Evolutionary conservation across 352 stramenopile genomes (phyloP).

Genomic region (Phytophthora fragariaefolia): DNA sequence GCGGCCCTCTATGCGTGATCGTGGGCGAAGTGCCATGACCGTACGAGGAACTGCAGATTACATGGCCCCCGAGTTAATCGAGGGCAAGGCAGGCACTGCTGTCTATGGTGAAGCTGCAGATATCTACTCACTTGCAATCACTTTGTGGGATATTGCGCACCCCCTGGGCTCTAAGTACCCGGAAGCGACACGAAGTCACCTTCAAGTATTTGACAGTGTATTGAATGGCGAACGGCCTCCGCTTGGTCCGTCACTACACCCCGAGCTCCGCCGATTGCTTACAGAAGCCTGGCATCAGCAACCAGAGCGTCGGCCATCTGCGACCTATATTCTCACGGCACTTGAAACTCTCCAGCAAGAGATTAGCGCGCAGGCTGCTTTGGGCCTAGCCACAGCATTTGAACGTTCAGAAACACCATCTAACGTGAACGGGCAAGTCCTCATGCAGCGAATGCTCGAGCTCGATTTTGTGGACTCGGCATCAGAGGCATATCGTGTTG

Average conservation of each 20-base stretch:
- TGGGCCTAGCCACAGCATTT: conserved; percentile 38
- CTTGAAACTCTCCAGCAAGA: conserved; percentile 62
- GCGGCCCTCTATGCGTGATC: conserved; percentile 40
- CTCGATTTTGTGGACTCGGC: conserved; percentile 56
- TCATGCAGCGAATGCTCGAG: conserved; percentile 71
- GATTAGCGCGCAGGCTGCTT: conserved; percentile 46
- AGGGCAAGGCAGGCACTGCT: conserved; percentile 69
- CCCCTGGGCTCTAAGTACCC: conserved; percentile 73
- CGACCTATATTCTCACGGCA: conserved; percentile 49
- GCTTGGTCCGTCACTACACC: conserved; percentile 42
- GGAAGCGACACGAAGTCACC: conserved; percentile 59
- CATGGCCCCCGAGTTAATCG: conserved; percentile 84
- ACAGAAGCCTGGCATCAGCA: conserved; percentile 57
- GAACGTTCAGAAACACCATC: conserved; percentile 35
- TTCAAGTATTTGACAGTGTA: conserved; percentile 76
- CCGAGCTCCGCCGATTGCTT: conserved; percentile 57
- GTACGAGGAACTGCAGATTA: conserved; percentile 82
- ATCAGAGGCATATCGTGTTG: conserved; percentile 56
- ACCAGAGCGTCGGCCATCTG: conserved; percentile 57
- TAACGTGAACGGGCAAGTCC: conserved; percentile 52
- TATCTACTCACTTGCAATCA: conserved; percentile 79
- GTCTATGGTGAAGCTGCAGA: conserved; percentile 76
- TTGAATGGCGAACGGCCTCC: conserved; percentile 60
- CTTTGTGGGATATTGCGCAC: conserved; percentile 80
- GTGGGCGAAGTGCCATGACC: conserved; percentile 59